Evolutionary conservation across 805 yeast species (phyloP).

Genomic region (Kodamaea restingae): DNA sequence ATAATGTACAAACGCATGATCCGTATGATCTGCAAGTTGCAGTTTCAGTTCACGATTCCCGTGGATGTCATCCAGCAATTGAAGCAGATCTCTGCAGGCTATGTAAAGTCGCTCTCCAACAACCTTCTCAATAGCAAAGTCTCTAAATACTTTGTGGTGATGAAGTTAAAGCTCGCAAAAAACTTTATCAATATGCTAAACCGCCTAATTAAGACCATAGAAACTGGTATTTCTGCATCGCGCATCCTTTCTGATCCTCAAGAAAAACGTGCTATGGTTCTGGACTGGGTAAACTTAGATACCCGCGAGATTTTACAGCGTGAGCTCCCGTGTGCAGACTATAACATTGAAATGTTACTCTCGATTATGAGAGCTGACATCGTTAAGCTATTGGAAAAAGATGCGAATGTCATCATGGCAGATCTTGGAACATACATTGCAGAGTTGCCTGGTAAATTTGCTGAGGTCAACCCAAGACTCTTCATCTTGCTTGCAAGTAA

Average conservation of each 20-base stretch:
- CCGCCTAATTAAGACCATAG: conserved; percentile 51
- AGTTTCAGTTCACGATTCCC: conserved; percentile 52
- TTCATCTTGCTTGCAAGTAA: conserved; percentile 52
- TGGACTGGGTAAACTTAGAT: conserved; percentile 58
- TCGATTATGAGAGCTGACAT: conserved; percentile 31
- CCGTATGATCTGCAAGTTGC: conserved; percentile 58
- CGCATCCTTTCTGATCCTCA: conserved; percentile 39
- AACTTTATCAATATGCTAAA: conserved; percentile 51
- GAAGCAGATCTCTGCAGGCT: conserved; percentile 47
- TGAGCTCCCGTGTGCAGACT: conserved; percentile 48
- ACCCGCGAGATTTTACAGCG: conserved; percentile 41
- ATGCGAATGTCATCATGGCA: conserved; percentile 11
- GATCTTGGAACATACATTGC: conserved; percentile 27
- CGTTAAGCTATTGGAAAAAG: conserved; percentile 7
- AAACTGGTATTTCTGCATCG: conserved; percentile 49
- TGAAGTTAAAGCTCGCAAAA: conserved; percentile 51
- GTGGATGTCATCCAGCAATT: conserved; percentile 50
- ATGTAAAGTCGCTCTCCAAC: conserved; percentile 43
- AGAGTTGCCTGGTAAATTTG: conserved; percentile 44
- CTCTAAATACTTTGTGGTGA: conserved; percentile 47
- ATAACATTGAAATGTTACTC: conserved; percentile 28
- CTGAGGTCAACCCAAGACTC: conserved; percentile 50
- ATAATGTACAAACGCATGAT: conserved; percentile 53
- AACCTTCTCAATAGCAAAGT: conserved; percentile 35
- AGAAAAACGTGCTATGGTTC: conserved; percentile 49